These are phyloP conservation scores for Fusarium longipes DNA, from an alignment of 2,329 filamentous ascomycete genomes.

Conservation along the genomic window DNA sequence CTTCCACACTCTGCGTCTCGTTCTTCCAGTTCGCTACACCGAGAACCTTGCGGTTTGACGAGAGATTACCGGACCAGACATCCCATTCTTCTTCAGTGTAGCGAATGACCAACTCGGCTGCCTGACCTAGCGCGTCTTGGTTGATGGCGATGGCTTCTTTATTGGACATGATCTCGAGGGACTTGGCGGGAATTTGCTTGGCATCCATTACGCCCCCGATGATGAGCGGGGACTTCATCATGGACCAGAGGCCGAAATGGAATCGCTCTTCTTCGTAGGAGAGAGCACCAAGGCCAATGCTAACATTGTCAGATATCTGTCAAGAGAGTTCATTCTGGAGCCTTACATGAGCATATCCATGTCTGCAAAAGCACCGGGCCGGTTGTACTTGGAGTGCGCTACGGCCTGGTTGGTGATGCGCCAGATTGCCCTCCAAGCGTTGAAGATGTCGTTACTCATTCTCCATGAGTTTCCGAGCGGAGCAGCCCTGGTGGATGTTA, in stretches of 20 bases:
- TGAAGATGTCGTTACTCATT: conserved; percentile 66
- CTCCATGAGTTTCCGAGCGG: conserved; percentile 60
- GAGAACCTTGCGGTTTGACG: conserved; percentile 55
- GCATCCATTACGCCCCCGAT: conserved; percentile 59
- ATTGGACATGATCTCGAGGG: conserved; percentile 60
- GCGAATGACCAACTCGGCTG: conserved; percentile 61
- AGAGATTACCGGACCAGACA: conserved; percentile 62
- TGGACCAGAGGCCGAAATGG: conserved; percentile 65
- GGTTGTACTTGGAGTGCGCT: conserved; percentile 58
- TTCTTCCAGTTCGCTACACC: conserved; percentile 64
- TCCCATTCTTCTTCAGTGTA: conserved; percentile 63
- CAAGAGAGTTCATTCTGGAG: accelerated
- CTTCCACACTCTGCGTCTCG: conserved; percentile 54
- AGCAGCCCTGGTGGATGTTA: conserved; percentile 50
- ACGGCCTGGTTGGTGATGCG: conserved; percentile 64
- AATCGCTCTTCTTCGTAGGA: conserved; percentile 61
- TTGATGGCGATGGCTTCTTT: conserved; percentile 67
- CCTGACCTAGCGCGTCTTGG: conserved; percentile 64
- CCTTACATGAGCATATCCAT: conserved; percentile 64
- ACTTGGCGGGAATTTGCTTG: conserved; percentile 52
- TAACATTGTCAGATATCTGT: conserved; percentile 21
- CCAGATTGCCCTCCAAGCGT: conserved; percentile 62
- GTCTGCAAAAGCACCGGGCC: conserved; percentile 61
- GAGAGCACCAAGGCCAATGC: conserved; percentile 60
- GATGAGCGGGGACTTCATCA: conserved; percentile 62